Percentiles rank a stretch among this genome's conserved stretches.
Conservation (phyloP, 2,329 filamentous ascomycete genomes). For the Neocucurbitaria cava region DNA sequence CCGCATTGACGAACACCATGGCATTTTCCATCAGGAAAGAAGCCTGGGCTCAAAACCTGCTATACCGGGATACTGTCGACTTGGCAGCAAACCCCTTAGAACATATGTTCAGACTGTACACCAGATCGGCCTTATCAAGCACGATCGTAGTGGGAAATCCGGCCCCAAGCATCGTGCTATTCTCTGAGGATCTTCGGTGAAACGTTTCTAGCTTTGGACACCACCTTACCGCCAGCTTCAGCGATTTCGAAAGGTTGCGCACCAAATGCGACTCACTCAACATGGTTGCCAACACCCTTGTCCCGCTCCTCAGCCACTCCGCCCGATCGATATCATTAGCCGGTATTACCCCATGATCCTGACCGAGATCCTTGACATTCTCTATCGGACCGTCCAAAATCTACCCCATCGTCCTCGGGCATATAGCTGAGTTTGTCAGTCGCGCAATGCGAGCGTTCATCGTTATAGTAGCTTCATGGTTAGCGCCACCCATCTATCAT, state of each 20-base stretch:
- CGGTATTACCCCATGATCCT: constrained; percentile 3
- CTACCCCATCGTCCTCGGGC: constrained; percentile 3
- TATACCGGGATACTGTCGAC: background rate
- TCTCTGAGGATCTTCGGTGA: background rate
- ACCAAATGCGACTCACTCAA: background rate
- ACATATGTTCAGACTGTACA: background rate
- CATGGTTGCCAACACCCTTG: background rate
- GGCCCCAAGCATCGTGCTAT: background rate
- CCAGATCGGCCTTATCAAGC: too few species aligned
- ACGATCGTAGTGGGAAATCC: background rate
- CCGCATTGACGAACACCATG: background rate
- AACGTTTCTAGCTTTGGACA: background rate
- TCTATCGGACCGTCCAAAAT: background rate
- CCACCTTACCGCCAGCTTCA: background rate
- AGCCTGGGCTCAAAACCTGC: background rate
- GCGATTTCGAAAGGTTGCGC: background rate
- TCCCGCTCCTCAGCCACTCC: background rate
- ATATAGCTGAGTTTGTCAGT: constrained; percentile 6
- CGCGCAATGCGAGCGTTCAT: constrained; percentile 1
- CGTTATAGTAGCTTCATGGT: constrained; percentile 11
- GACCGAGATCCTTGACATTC: background rate
- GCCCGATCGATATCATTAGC: background rate
- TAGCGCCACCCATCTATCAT: constrained; percentile 13
- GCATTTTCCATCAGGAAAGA: background rate
- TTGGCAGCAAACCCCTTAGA: background rate